A percentile compares a stretch with the other conserved stretches of the same genome.
phyloP scores from a whole-genome alignment of 2,329 filamentous ascomycete species.

The Cercospora citrullina region DNA sequence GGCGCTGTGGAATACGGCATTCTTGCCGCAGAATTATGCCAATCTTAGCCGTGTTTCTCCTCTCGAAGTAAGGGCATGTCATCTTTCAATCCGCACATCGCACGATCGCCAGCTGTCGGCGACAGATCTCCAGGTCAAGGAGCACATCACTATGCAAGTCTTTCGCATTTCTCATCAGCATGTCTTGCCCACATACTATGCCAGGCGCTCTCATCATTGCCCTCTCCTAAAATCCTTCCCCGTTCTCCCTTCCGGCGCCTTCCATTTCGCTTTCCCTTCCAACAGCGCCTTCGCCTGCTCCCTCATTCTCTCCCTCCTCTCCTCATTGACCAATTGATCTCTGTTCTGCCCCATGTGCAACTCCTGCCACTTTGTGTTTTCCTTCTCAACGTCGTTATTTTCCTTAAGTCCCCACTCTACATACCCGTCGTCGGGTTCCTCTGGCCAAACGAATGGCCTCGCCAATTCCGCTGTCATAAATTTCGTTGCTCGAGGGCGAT shows the following conservation, averaged over 20 bases:
- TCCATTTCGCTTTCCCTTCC: conserved; percentile 62
- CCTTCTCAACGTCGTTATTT: conserved; percentile 32
- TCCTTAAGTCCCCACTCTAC: conserved; percentile 49
- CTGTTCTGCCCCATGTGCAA: conserved; percentile 35
- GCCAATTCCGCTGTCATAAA: conserved; percentile 92
- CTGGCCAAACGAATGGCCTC: conserved; percentile 85
- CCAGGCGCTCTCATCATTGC: not conserved
- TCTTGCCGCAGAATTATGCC: not conserved
- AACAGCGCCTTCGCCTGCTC: conserved; percentile 65
- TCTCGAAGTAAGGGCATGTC: not conserved
- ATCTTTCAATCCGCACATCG: not conserved
- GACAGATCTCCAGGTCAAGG: not conserved
- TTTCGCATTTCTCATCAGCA: not conserved
- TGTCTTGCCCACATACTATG: not conserved
- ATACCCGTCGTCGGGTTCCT: conserved; percentile 57
- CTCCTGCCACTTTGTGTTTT: conserved; percentile 44
- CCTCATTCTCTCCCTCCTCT: conserved; percentile 49
- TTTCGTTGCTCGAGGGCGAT: conserved; percentile 74
- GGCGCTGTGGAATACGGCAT: not conserved
- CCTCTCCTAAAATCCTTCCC: conserved; percentile 3
- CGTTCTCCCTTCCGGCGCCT: not conserved
- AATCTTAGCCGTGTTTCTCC: not conserved
- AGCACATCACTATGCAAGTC: not conserved
- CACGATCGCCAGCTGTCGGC: not conserved
- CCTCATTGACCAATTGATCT: conserved; percentile 44